phyloP scores from a whole-genome alignment of 164 flowering plant species.

The Tetracentron sinense region DNA sequence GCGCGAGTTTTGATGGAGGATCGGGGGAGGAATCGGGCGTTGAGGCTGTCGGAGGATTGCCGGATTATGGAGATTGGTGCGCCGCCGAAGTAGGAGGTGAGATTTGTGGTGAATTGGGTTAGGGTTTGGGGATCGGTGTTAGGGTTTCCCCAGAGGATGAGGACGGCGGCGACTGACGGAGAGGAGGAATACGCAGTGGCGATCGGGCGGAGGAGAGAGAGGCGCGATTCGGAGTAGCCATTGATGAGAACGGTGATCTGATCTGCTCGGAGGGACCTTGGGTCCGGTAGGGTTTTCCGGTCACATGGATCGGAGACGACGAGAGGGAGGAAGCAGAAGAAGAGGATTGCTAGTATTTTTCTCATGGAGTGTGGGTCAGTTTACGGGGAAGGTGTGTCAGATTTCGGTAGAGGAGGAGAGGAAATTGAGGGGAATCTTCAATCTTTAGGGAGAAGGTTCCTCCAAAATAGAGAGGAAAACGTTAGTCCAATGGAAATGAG shows the following conservation, averaged over 20 bases:
- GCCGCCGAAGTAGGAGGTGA: slow-evolving; percentile 32
- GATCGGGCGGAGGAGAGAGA: slow-evolving; percentile 67
- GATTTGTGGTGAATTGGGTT: slow-evolving; percentile 35
- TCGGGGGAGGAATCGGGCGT: slow-evolving; percentile 67
- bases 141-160: slow-evolving; percentile 86
- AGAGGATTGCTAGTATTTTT: neutral
- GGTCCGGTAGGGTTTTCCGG: slow-evolving; percentile 21
- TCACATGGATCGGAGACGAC: slow-evolving; percentile 28
- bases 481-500: too few species aligned
- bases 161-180: slow-evolving; percentile 52
- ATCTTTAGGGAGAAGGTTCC: too few species aligned
- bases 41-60: slow-evolving; percentile 51
- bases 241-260: slow-evolving; percentile 81
- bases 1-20: slow-evolving; percentile 52
- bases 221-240: slow-evolving; percentile 76
- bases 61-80: slow-evolving; percentile 50
- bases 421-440: too few species aligned
- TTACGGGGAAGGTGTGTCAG: neutral
- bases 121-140: slow-evolving; percentile 49
- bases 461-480: too few species aligned
- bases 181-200: slow-evolving; percentile 60
- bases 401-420: too few species aligned
- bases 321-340: neutral
- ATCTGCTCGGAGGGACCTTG: slow-evolving; percentile 41
- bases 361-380: neutral